Base-by-base conservation (phyloP, 1,139 yeast genomes). In the Hemisphaericaspora subhashii region DNA sequence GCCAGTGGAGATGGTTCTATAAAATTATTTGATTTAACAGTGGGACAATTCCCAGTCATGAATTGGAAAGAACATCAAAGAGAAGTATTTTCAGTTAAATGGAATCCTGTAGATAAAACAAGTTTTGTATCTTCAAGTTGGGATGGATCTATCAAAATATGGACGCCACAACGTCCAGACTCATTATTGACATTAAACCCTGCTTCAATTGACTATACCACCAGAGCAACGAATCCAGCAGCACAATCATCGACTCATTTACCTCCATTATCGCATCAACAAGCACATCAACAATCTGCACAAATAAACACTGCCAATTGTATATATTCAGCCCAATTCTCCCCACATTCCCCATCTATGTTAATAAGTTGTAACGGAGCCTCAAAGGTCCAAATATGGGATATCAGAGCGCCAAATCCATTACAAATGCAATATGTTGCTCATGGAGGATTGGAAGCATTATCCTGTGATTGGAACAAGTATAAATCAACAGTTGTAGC, bases 1-100 rank as follows among this genome's bases (percentile, higher is more conserved):
- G 94, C 95, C 14, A 81, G 85, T 48, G 98, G 98, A 1, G 98
- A 92, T 61, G 98, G 98, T 0, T 72, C 88, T 0, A 66, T 92
- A 31, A 84, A 89, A 50, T 60, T 92, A 40, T 92, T 88, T 58
- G 98, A 92, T 60, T 69, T 76, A 31, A 76, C 81, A 2, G 76
- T 84, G 27, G 73, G 77, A 3, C 66, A 76, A 43, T 86, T 73
- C 61, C 98, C 98, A 0, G 77, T 89, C 14, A 79, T 78, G 67
- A 83, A 81, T 49, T 86, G 78, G 68, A 74, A 75, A 38, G 98
- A 87, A 53, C 98, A 92, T 60, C 62, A 74, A 24, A 71, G 86
- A 41, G 98, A 92, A 57, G 96, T 87, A n/a, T 87, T 88, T 49
- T 76, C 87, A 3, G 83, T 90, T 30, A 79, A 82, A 55, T 90